phyloP scores from a whole-genome alignment of 768 basidiomycete genomes.

The Hebeloma cylindrosporum region DNA sequence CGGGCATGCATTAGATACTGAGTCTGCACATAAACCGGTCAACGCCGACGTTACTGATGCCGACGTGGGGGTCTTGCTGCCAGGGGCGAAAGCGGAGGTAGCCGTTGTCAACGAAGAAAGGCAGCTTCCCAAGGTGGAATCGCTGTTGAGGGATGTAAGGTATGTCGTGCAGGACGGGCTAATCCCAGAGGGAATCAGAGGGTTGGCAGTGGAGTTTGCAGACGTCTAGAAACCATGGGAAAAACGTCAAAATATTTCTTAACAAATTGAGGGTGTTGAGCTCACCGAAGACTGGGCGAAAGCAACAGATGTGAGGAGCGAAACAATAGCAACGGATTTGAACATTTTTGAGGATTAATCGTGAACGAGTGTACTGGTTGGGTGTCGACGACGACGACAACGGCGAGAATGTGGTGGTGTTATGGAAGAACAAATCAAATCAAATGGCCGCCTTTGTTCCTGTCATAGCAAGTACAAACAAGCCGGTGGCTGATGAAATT shows the following conservation, averaged over 20 bases:
- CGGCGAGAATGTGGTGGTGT: conserved; percentile 14
- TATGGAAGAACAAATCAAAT: conserved; percentile 20
- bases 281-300: conserved; percentile 51
- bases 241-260: neutral
- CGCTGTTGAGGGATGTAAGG: conserved; percentile 60
- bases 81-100: conserved; percentile 53
- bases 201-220: conserved; percentile 32
- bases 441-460: conserved; percentile 19
- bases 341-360: conserved; percentile 38
- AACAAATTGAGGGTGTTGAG: conserved; percentile 3
- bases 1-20: conserved; percentile 50
- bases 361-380: conserved; percentile 53
- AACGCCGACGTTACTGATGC: conserved; percentile 54
- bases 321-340: conserved; percentile 52
- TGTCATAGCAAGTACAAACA: conserved; percentile 35
- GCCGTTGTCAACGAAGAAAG: conserved; percentile 59
- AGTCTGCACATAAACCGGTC: conserved; percentile 51
- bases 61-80: conserved; percentile 40
- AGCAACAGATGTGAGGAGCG: conserved; percentile 49
- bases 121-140: conserved; percentile 60
- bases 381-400: conserved; percentile 35
- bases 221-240: conserved; percentile 15
- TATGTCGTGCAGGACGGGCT: conserved; percentile 54
- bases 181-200: conserved; percentile 71
- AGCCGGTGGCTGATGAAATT: conserved; percentile 17